A percentile compares a stretch with the other conserved stretches of the same genome.
phyloP scores from a whole-genome alignment of 192 early-diverging fungal genomes.

The Podila verticillata region DNA sequence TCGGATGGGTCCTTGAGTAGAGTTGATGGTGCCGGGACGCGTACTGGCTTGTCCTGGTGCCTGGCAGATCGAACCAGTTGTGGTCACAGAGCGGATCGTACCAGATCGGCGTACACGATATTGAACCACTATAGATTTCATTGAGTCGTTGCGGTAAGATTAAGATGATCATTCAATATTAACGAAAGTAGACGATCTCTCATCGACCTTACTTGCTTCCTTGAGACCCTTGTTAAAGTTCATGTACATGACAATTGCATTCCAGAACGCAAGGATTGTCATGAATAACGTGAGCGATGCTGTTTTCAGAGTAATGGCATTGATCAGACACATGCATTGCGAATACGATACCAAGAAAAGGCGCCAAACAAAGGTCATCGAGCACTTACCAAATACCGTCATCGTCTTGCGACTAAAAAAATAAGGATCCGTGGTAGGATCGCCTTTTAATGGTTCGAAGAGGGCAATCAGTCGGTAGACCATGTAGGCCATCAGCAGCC shows the following conservation, averaged over 20 bases:
- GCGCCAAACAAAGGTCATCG: not conserved
- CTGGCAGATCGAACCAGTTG: not conserved
- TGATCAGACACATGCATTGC: no score
- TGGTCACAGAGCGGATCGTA: slow-evolving; percentile 26
- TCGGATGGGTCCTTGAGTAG: not conserved
- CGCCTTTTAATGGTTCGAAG: slow-evolving; percentile 18
- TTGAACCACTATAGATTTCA: slow-evolving; percentile 22
- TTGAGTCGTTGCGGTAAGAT: not conserved
- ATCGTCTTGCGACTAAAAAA: slow-evolving; percentile 46
- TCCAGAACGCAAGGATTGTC: slow-evolving; percentile 23
- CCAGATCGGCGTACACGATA: slow-evolving; percentile 29
- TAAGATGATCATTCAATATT: not conserved
- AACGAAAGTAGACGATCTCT: not conserved
- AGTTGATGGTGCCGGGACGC: not conserved
- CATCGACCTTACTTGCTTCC: slow-evolving; percentile 35
- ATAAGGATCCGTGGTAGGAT: slow-evolving; percentile 32
- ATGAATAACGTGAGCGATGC: slow-evolving; percentile 33
- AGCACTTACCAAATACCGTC: slow-evolving; percentile 44
- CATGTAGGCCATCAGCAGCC: slow-evolving; percentile 36
- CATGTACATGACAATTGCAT: slow-evolving; percentile 39
- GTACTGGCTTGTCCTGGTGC: not conserved
- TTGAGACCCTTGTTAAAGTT: slow-evolving; percentile 52
- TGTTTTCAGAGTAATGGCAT: not conserved
- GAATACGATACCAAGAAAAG: not conserved
- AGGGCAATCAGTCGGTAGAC: slow-evolving; percentile 17